A percentile compares a stretch with the other conserved stretches of the same genome.
Evolutionary conservation across 768 basidiomycete genomes (phyloP).

Genomic region (Kondoa subrosea): DNA sequence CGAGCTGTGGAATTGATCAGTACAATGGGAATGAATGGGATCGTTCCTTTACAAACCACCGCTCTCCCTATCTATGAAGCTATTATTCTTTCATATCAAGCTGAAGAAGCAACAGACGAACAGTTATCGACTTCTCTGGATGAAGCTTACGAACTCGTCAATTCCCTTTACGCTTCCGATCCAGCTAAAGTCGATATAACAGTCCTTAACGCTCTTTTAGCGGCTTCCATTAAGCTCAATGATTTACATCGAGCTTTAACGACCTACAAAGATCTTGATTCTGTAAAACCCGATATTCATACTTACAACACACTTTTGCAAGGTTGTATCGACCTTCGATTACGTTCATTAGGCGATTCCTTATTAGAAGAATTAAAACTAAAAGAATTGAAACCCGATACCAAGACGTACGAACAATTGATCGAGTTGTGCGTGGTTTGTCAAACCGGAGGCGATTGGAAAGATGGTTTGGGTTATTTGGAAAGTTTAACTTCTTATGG

Average conservation of each 20-base stretch:
- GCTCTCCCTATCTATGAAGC: background rate
- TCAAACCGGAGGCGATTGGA: background rate
- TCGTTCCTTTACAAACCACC: background rate
- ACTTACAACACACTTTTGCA: background rate
- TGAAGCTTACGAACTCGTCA: background rate
- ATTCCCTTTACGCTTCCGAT: background rate
- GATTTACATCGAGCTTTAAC: background rate
- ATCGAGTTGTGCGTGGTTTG: background rate
- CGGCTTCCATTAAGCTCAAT: background rate
- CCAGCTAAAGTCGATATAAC: background rate
- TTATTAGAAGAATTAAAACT: background rate
- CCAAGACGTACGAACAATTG: background rate
- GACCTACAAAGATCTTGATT: background rate
- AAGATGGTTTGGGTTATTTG: background rate
- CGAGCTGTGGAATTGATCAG: background rate
- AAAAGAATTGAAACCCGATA: background rate
- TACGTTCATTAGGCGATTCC: background rate
- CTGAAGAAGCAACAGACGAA: background rate
- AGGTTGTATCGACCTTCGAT: background rate
- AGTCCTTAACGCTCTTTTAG: background rate
- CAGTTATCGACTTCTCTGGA: background rate
- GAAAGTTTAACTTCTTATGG: background rate
- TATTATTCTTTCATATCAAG: background rate
- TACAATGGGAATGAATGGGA: background rate
- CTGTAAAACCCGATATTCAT: background rate